Evolutionary conservation across 2,329 filamentous ascomycete genomes (phyloP).

Genomic region (Arthrobotrys pseudoclavata): DNA sequence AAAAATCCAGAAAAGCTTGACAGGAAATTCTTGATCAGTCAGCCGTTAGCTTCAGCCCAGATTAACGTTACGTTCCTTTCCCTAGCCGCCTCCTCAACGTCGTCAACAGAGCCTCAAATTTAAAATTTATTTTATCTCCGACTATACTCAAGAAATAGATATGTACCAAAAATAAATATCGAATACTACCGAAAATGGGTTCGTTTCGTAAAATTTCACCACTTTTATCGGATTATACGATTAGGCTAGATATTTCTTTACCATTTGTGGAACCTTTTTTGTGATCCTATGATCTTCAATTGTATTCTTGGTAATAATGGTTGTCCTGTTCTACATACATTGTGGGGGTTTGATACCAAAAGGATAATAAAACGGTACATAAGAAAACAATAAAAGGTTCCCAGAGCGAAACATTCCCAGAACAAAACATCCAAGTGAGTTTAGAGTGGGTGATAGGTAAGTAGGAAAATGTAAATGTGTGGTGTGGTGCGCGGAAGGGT

Average conservation of each 20-base stretch:
- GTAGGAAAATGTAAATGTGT: neutral
- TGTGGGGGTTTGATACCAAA: constrained; percentile 23
- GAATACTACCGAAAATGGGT: constrained; percentile 26
- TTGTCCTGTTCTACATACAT: constrained; percentile 54
- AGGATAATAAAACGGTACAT: constrained; percentile 23
- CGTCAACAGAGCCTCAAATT: constrained; percentile 50
- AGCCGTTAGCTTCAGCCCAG: constrained; percentile 45
- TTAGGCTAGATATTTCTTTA: neutral
- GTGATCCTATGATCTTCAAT: constrained; percentile 10
- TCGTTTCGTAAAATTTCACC: constrained; percentile 13
- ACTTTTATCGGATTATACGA: constrained; percentile 1
- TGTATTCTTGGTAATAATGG: neutral
- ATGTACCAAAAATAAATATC: constrained; percentile 22
- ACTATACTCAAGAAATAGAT: neutral
- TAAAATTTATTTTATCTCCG: neutral
- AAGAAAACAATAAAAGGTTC: constrained; percentile 19
- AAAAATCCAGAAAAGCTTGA: neutral
- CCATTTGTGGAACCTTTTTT: constrained; percentile 15
- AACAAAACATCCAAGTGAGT: neutral
- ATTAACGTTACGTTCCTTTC: constrained; percentile 38
- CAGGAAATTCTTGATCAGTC: constrained; percentile 11
- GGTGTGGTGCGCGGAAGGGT: neutral
- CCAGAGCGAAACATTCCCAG: constrained; percentile 7
- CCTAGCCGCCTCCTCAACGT: constrained; percentile 27
- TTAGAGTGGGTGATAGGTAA: neutral